A percentile compares a stretch with the other conserved stretches of the same genome.
phyloP scores from a whole-genome alignment of 441 rosid species.

The Pelargonium citronellum region DNA sequence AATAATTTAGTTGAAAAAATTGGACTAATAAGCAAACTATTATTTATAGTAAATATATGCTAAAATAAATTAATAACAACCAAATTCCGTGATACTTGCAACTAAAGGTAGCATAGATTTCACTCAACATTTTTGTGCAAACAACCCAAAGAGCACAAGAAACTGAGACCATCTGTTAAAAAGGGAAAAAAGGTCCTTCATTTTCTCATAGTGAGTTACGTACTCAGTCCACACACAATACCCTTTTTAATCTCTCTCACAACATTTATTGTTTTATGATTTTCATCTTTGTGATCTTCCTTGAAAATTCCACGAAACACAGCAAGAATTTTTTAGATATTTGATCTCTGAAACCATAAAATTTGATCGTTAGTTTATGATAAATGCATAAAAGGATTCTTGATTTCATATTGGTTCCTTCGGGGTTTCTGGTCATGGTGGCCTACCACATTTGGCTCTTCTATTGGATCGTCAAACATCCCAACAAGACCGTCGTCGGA shows the following conservation, averaged over 20 bases:
- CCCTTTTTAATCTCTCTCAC: background rate
- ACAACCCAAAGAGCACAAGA: no score
- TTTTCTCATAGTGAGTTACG: background rate
- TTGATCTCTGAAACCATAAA: background rate
- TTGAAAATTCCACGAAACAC: background rate
- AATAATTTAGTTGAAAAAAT: no score
- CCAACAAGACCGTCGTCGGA: slow-evolving; percentile 64
- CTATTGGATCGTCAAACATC: slow-evolving; percentile 45
- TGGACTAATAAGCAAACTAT: no score
- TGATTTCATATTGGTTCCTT: slow-evolving; percentile 57
- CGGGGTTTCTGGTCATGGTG: slow-evolving; percentile 48
- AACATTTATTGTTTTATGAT: background rate
- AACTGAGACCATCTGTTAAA: no score
- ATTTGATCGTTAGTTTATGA: background rate
- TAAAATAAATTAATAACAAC: no score
- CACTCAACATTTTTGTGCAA: no score
- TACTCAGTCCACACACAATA: slow-evolving; percentile 1
- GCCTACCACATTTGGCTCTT: slow-evolving; percentile 77
- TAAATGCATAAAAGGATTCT: slow-evolving; percentile 42
- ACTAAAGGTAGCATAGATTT: no score
- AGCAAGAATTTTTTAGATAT: no score
- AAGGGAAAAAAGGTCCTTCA: background rate
- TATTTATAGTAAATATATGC: no score
- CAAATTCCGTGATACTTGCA: no score
- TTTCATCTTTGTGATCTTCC: background rate